Conservation (phyloP, 2,329 filamentous ascomycete genomes). For the Periconia sp. region DNA sequence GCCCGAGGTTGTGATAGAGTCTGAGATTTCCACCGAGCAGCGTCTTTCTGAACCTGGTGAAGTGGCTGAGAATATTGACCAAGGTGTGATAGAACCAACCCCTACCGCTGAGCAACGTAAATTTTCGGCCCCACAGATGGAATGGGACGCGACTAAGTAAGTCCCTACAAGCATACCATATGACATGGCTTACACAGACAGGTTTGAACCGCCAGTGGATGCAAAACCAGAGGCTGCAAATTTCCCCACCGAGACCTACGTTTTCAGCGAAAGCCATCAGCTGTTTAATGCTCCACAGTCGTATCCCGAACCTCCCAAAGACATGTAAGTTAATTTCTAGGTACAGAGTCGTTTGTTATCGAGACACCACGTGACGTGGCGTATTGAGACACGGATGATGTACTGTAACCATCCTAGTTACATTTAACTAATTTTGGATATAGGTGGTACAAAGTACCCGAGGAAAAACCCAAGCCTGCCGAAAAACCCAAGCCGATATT, state of each 20-base stretch:
- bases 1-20: constrained; percentile 23
- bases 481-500: constrained; percentile 72
- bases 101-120: constrained; percentile 51
- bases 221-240: constrained; percentile 84
- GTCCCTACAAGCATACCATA: constrained; percentile 17
- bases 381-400: no score
- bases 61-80: constrained; percentile 46
- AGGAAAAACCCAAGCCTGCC: constrained; percentile 57
- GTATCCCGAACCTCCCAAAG: constrained; percentile 80
- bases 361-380: no score
- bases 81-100: constrained; percentile 46
- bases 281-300: constrained; percentile 75
- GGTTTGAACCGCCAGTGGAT: constrained; percentile 56
- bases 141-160: constrained; percentile 66
- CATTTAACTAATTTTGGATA: no score
- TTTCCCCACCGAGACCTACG: constrained; percentile 76
- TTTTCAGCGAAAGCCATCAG: constrained; percentile 75
- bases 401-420: no score
- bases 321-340: no score
- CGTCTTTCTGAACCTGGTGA: constrained; percentile 49
- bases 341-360: no score
- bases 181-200: constrained; percentile 6
- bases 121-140: constrained; percentile 60
- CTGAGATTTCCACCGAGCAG: constrained; percentile 43
- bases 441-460: constrained; percentile 82